phyloP scores from a whole-genome alignment of 164 flowering plant genomes.

The Stephania yunnanensis region DNA sequence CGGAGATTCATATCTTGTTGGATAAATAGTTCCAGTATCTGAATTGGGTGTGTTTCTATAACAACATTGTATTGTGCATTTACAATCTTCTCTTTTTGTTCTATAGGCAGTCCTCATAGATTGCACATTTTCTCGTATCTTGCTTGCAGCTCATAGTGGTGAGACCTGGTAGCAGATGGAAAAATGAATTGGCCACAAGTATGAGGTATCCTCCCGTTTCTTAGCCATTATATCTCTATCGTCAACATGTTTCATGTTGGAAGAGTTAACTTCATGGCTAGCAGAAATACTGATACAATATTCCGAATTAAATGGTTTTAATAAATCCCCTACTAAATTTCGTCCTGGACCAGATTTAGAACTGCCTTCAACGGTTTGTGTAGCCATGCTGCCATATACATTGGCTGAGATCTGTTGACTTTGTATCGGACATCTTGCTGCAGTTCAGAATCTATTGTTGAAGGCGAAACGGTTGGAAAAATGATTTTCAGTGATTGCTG shows the following conservation, averaged over 20 bases:
- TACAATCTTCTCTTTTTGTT: not conserved
- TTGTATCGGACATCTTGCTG: not conserved
- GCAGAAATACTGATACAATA: not conserved
- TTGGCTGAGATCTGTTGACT: too few relatives aligned
- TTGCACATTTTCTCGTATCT: not conserved
- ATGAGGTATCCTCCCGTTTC: constrained; percentile 2
- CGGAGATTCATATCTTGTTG: not conserved
- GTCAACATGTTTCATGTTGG: not conserved
- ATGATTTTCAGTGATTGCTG: too few relatives aligned
- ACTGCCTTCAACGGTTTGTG: too few relatives aligned
- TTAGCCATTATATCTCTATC: not conserved
- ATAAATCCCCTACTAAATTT: too few relatives aligned
- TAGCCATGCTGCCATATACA: too few relatives aligned
- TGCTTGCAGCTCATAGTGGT: not conserved
- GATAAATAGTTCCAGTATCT: not conserved
- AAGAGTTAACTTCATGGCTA: not conserved
- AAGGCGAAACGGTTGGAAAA: too few relatives aligned
- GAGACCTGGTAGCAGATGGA: not conserved
- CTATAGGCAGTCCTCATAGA: not conserved
- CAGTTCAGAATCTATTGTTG: too few relatives aligned
- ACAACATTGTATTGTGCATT: not conserved
- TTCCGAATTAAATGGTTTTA: too few relatives aligned
- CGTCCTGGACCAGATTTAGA: too few relatives aligned
- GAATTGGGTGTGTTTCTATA: not conserved
- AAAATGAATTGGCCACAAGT: not conserved